Evolutionary conservation across 2,329 filamentous ascomycete genomes (phyloP).

Genomic region (Dactylellina sp.): DNA sequence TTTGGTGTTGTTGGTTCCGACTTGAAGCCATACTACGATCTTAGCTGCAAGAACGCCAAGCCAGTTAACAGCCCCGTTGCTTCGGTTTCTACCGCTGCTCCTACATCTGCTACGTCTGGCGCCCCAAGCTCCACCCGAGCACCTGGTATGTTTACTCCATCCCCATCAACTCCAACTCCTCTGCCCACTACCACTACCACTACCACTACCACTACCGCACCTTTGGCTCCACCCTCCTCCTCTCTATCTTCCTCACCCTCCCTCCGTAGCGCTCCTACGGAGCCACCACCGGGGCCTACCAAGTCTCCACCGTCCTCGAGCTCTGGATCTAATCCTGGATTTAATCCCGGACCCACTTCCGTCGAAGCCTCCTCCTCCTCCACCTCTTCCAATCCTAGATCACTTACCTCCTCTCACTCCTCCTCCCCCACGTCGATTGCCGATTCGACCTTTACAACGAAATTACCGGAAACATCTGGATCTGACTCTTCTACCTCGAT

Average conservation of each 20-base stretch:
- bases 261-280: constrained; percentile 1
- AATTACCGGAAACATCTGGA: constrained; percentile 1
- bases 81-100: constrained; percentile 1
- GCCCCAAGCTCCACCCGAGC: constrained; percentile 28
- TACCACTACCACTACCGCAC: not conserved
- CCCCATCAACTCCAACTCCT: not conserved
- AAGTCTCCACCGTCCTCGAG: constrained; percentile 11
- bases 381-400: constrained; percentile 6
- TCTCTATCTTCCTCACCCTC: not conserved
- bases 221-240: not conserved
- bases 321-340: constrained; percentile 38
- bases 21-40: constrained; percentile 72
- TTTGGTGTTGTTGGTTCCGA: constrained; percentile 76
- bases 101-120: constrained; percentile 17
- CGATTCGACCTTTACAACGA: constrained; percentile 14
- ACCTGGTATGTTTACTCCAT: constrained; percentile 40
- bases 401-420: constrained; percentile 5
- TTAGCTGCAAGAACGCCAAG: constrained; percentile 69
- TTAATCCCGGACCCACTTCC: constrained; percentile 11
- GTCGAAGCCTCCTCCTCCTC: constrained; percentile 2
- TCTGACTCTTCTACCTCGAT: constrained; percentile 17
- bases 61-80: constrained; percentile 55
- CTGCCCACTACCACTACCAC: not conserved
- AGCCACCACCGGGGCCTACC: constrained; percentile 7
- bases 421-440: constrained; percentile 20